Base-by-base conservation (phyloP, 2,329 filamentous ascomycete species). In the Diplocarpon mali region DNA sequence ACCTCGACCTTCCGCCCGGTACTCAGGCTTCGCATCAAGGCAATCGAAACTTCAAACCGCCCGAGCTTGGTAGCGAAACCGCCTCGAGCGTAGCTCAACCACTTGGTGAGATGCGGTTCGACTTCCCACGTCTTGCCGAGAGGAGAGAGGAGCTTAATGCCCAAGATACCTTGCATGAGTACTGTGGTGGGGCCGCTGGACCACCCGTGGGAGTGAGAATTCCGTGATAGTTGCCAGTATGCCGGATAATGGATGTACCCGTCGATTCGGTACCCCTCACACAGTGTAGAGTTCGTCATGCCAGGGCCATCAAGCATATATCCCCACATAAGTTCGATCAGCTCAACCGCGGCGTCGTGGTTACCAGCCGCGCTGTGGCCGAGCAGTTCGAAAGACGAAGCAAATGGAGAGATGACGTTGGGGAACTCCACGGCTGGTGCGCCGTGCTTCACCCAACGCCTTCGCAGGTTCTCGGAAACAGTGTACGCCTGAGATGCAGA, bases 221-320 rank as follows among this genome's bases (percentile, higher is more conserved):
- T 68, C 65, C 6, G 68, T 7, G 53, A 48, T 29, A 41, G 42
- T 2, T 48, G 46, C 39, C 49, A 48, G 42, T 57, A 57, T 2
- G 52, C 52, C 3, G 54, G 63, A 45, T 67, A 67, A 32, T 63
- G 60, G 2, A 66, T 42, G 13, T 57, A 59, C 0, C 65, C 65
- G 45, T 66, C 64, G n/a, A 57, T 56, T 2, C 57, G 52, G 37
- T 64, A 59, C 5, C 64, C 64, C 42, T 67, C 64, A 1, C 61
- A 52, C 1, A 65, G 50, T 1, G 65, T 66, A 4, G 52, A 57
- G 6, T 62, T 64, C 4, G 64, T 67, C 57, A 65, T 64, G 11
- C 66, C 51, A 58, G 59, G 38, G 41, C 55, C 35, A 50, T 70
- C 65, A 5, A 76, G 65, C 71, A 76, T 75, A 52, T 72, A 76